Percentiles rank a stretch among this genome's conserved stretches.
Conservation (phyloP, 768 basidiomycete species). For the Multifurca ochricompacta region DNA sequence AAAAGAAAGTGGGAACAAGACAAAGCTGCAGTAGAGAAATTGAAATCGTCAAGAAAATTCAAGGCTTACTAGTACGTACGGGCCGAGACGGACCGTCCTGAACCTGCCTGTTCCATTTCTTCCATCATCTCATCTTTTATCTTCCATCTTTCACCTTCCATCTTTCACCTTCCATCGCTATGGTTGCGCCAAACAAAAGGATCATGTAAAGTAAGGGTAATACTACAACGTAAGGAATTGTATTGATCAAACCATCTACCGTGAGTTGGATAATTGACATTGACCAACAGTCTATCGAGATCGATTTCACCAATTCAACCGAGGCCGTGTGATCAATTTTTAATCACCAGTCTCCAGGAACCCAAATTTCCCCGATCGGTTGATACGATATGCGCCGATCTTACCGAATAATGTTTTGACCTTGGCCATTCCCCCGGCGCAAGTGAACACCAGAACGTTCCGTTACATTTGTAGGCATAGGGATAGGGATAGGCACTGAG, state of each 20-base stretch:
- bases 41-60: conserved; percentile 74
- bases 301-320: neutral
- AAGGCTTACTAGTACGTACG: conserved; percentile 95
- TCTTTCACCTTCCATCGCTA: too few relatives aligned
- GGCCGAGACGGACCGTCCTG: too few relatives aligned
- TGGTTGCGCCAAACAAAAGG: too few relatives aligned
- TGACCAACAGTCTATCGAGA: too few relatives aligned
- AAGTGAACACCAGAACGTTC: neutral
- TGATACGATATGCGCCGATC: neutral
- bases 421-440: neutral
- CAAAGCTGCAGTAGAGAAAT: conserved; percentile 74
- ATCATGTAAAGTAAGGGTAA: too few relatives aligned
- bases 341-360: too few relatives aligned
- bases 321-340: neutral
- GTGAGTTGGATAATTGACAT: too few relatives aligned
- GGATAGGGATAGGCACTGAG: neutral
- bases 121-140: too few relatives aligned
- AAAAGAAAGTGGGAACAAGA: conserved; percentile 83
- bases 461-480: too few relatives aligned
- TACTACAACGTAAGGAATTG: conserved; percentile 14
- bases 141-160: too few relatives aligned
- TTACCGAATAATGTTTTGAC: neutral
- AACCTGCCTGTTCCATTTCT: too few relatives aligned
- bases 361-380: neutral
- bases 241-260: too few relatives aligned